Evolutionary conservation across 1,139 yeast species (phyloP), one percentile per base, ranked within the genome.

Genomic region (Diutina rugosa): DNA sequence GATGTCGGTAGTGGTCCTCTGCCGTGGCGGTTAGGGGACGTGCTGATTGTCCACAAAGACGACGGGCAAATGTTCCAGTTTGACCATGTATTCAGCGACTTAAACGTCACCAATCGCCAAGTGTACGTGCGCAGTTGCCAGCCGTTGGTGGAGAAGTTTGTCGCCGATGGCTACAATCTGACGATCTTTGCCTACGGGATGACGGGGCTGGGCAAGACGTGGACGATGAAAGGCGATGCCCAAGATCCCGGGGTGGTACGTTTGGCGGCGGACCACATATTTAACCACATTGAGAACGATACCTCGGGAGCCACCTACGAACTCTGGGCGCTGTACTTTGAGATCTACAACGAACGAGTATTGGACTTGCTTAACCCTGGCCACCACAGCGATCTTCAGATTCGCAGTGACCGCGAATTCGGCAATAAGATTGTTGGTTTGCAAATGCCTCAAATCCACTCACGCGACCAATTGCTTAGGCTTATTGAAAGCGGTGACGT

Each of bases 131-230:
- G 70, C 21, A 74, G 86, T 1, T 91, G 90, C 51, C 72, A 78
- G 38, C 82, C 81, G 1, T 73, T 90, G 51, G 84, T 91, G 1
- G 71, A 76, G 30, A 81, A 84, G 59, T 84, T 89, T 58, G 72
- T 90, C 61, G 61, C 70, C 51, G 84, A 85, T 45, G 97, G 97
- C 0, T 90, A 74, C 67, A 90, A 90, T 65, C 95, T 93, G 9
- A 91, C 97, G 0, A 84, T 91, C 0, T 90, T 91, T 69, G 96
- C 97, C 2, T 90, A 90, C 65, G 96, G 97, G 55, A 88, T 88
- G 91, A 90, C 98, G 0, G 98, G 98, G 0, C 89, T 97, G 1
- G 98, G 98, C 41, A 91, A 91, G 67, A 91, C 98, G 0, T 87
- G 82, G 65, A 85, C 95, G 2, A 90, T 91, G 97, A 87, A 87